These are phyloP conservation scores for Phytopythium cucurbitacearum DNA, from an alignment of 352 stramenopile genomes.

Conservation along the genomic window DNA sequence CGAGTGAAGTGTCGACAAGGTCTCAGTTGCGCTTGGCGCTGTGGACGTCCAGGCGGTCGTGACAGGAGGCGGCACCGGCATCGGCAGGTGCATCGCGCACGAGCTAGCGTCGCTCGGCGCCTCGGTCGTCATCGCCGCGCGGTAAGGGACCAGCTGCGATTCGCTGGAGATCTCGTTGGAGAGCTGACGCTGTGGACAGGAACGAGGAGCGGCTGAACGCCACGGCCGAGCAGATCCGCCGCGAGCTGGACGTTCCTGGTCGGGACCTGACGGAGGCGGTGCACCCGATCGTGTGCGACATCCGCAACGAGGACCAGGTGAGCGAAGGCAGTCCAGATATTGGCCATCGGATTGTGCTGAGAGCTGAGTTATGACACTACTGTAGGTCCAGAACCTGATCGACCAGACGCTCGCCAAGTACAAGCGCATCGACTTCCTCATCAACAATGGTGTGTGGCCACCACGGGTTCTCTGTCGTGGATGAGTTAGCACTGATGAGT, in stretches of 20 bases:
- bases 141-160: constrained; percentile 20
- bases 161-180: neutral
- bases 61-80: constrained; percentile 75
- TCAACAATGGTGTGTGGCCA: constrained; percentile 84
- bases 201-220: constrained; percentile 63
- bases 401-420: constrained; percentile 70
- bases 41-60: constrained; percentile 44
- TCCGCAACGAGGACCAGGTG: constrained; percentile 65
- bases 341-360: neutral
- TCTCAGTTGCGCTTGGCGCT: neutral
- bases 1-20: neutral
- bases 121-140: constrained; percentile 61
- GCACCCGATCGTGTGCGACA: constrained; percentile 64
- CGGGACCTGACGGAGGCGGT: constrained; percentile 34
- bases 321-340: neutral
- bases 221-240: constrained; percentile 55
- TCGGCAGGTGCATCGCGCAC: constrained; percentile 73
- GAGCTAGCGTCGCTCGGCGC: constrained; percentile 73
- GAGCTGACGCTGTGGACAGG: constrained; percentile 11
- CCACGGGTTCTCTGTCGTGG: too few species aligned
- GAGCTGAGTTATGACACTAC: neutral
- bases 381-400: constrained; percentile 65
- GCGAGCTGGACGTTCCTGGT: constrained; percentile 30
- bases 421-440: constrained; percentile 86
- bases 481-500: too few species aligned